Evolutionary conservation across 768 basidiomycete genomes (phyloP), one percentile per base, ranked within the genome.

Genomic region (Mycena venus): DNA sequence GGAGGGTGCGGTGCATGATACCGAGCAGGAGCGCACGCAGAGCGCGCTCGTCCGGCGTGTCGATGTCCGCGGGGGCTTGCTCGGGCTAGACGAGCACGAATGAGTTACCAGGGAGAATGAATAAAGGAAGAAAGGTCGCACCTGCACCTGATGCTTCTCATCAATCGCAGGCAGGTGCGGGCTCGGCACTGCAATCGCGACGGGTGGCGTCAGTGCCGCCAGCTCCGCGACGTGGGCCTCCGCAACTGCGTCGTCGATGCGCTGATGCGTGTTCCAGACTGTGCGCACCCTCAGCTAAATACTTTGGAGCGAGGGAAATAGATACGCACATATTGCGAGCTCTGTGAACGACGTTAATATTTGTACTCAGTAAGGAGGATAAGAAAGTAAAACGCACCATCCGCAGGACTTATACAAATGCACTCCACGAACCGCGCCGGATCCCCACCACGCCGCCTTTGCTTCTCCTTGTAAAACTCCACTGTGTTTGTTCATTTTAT

Each of bases 191-290:
- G 78, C 77, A 53, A 88, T 81, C 14, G 78, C 74, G 2, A 86
- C 77, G 1, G 84, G 81, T 0, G 93, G 93, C 1, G 89, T 86
- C 27, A 94, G 80, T 1, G 83, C 75, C 17, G 85, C 77, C 73
- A 92, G 86, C 34, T 90, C 88, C n/a, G 83, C 76, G 66, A 95
- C 90, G 72, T 94, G 93, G 0, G 86, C 87, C 73, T 88, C 79
- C 0, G 93, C 93, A 15, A 90, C 86, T 2, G 82, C 81, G 21
- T 85, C 82, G 9, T 86, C 84, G 53, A 94, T 88, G 5, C 93
- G 90, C n/a, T 88, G 80, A 79, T 95, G 92, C 0, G 88, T 92
- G 78, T 95, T 96, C 94, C 95, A 95, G 82, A 95, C 94, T 94
- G 68, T 56, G 8, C 65, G 56, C 76, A 31, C 0, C 34, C 27